Base-by-base conservation (phyloP, 805 yeast genomes). In the Saccharomyces mikatae region DNA sequence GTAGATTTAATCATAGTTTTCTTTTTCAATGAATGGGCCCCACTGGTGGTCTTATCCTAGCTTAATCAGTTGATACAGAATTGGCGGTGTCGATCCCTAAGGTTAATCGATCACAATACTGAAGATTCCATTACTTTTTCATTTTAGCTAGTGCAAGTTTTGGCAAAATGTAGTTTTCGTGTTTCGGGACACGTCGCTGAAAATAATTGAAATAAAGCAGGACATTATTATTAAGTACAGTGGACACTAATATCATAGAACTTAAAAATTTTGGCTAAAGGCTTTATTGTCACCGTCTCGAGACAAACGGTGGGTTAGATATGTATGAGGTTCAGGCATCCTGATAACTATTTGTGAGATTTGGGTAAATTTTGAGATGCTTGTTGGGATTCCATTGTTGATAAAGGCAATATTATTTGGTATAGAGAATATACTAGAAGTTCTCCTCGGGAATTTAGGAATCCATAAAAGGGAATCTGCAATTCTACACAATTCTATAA, bases 1-100 rank as follows among this genome's bases (percentile, higher is more conserved):
- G 47, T 27, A 27, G 56, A 50, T 32, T 48, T 48, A 31, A 32
- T 21, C 47, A 29, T 50, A 28, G 13, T 44, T 41, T 27, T 31
- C 36, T 24, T 48, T 50, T 53, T 48, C 31, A 49, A 26, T 49
- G 28, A 26, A 14, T 21, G 22, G 21, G 50, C 32, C 22, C 28
- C 13, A 30, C 30, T 21, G 47, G 27, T 31, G 50, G 41, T 49
- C 46, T 36, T 30, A 49, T 31, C 17, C 27, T 24, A 31, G 31
- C 11, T 9, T n/a, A 13, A 17, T 30, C 44, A 31, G 47, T 32
- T 44, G 21, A 31, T 29, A 14, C 36, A 17, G 44, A 36, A 36
- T 36, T 21, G 24, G 24, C 17, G 11, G 24, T 36, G 44, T 36
- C 24, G 44, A 36, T 36, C 44, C 44, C 44, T 36, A 36, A 36